Base-by-base conservation (phyloP, 345 rosid genomes). In the Trapa bicornis region DNA sequence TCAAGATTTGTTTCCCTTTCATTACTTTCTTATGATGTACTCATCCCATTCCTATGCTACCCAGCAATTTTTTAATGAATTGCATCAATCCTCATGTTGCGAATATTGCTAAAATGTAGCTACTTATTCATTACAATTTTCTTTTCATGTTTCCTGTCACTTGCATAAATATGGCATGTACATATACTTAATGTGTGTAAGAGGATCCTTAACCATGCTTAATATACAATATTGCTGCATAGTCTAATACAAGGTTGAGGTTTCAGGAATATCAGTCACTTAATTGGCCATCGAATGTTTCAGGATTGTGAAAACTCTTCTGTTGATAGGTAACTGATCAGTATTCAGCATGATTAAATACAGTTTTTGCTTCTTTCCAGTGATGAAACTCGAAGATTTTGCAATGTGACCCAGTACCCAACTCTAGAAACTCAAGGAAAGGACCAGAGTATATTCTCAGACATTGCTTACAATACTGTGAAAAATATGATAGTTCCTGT, bases 381-480 rank as follows among this genome's bases (percentile, higher is more conserved):
- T 71, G 83, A 83, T 72, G 71, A 71, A 60, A 39, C 76, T 47
- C 80, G 58, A 67, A 86, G 85, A 71, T 69, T 76, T 70, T 91
- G 97, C 81, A 89, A 84, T 71, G 85, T 85, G 73, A 87, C 92
- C 12, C 76, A 68, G 78, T 70, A 75, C 57, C 97, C 96, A 37
- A 62, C 70, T 8, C 76, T 74, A 64, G 87, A 87, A 63, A 77
- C 84, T 5, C 33, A 75, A 67, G 88, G 85, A 57, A 82, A 84
- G 75, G 89, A 85, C 66, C 77, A 6, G 41, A 87, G 80, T 57
- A 47, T 78, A 73, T 87, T 79, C 76, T 70, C 96, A 43, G 89
- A 87, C 66, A 80, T 69, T 65, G 75, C 76, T 29, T 47, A 76
- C 65, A 77, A 83, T 78, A 89, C 85, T 69, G 75, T 75, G 62